Percentiles rank a stretch among this genome's conserved stretches.
phyloP scores from a whole-genome alignment of 768 basidiomycete species.

The Mycena galericulata region DNA sequence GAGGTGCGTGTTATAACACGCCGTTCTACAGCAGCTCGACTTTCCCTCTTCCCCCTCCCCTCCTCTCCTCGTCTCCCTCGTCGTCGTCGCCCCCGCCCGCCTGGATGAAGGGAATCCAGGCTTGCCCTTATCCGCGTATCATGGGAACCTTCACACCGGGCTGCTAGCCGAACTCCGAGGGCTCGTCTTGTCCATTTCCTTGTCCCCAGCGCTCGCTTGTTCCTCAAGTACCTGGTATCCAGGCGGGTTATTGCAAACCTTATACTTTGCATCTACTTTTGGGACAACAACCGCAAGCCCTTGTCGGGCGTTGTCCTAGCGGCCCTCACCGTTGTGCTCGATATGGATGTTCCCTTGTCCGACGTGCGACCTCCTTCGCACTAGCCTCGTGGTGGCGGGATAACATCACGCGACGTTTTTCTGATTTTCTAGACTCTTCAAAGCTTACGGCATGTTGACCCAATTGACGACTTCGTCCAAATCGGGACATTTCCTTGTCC shows the following conservation, averaged over 20 bases:
- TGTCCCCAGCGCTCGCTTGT: neutral
- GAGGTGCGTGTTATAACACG: no score
- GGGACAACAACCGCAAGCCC: neutral
- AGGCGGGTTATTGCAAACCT: neutral
- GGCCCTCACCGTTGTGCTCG: constrained; percentile 4
- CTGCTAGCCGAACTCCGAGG: neutral
- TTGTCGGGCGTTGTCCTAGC: neutral
- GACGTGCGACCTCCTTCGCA: neutral
- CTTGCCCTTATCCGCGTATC: neutral
- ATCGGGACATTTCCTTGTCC: neutral
- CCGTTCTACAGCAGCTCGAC: no score
- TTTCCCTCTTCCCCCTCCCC: neutral
- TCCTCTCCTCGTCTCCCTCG: neutral
- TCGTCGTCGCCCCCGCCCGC: no score
- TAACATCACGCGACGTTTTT: neutral
- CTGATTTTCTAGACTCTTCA: neutral
- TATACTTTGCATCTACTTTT: constrained; percentile 8
- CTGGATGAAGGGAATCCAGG: no score
- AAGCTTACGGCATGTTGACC: neutral
- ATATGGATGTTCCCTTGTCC: constrained; percentile 6
- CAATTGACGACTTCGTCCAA: neutral
- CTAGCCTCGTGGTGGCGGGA: neutral
- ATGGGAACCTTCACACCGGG: neutral
- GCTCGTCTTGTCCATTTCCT: neutral
- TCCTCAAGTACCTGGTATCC: neutral